phyloP scores from a whole-genome alignment of 306 rosid species.

The Abrus pulchellus region DNA sequence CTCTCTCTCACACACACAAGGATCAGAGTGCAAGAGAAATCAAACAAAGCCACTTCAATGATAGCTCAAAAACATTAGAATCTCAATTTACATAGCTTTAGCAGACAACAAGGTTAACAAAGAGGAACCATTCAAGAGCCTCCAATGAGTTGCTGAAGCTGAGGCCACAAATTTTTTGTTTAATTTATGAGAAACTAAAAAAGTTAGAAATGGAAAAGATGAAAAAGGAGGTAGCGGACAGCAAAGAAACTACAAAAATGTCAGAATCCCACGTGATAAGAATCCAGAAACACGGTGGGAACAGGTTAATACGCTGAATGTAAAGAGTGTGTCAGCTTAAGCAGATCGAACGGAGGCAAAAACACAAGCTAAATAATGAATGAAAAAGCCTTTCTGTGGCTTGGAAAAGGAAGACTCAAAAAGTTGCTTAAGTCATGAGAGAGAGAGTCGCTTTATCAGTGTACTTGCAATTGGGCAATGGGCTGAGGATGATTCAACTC shows the following conservation, averaged over 20 bases:
- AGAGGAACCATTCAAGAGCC: constrained; percentile 20
- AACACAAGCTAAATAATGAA: constrained; percentile 51
- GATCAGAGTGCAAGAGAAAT: constrained; percentile 35
- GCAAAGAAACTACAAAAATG: constrained; percentile 40
- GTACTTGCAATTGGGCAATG: constrained; percentile 53
- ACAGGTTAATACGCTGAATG: constrained; percentile 51
- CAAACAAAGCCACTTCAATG: constrained; percentile 53
- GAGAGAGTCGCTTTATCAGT: constrained; percentile 45
- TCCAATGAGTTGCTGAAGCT: not conserved
- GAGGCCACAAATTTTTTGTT: constrained; percentile 40
- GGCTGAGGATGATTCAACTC: constrained; percentile 50
- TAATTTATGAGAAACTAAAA: constrained; percentile 38
- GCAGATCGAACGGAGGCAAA: constrained; percentile 52
- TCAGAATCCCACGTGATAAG: constrained; percentile 56
- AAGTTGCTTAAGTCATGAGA: constrained; percentile 47
- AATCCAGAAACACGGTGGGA: constrained; percentile 48
- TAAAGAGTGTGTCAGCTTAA: constrained; percentile 47
- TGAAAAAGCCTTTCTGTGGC: constrained; percentile 48
- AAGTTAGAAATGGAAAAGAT: not conserved
- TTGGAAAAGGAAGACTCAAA: constrained; percentile 42
- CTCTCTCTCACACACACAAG: constrained; percentile 25
- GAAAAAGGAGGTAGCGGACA: constrained; percentile 39
- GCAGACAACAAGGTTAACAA: constrained; percentile 23
- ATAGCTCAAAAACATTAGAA: constrained; percentile 34
- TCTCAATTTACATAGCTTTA: constrained; percentile 34